Evolutionary conservation across 805 yeast species (phyloP), one percentile per base, ranked within the genome.

Genomic region (Zygoascus bituminiphila): DNA sequence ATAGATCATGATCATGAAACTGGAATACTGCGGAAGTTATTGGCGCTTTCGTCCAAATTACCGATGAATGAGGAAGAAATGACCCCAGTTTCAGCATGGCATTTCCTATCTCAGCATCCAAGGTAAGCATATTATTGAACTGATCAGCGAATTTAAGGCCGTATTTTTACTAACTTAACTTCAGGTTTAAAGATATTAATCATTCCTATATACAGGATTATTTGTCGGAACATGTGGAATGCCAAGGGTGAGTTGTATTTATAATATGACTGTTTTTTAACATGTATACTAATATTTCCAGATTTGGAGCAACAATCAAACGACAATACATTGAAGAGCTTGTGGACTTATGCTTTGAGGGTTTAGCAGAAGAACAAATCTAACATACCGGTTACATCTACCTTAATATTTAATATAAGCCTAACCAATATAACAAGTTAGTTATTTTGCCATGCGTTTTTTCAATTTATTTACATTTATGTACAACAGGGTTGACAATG

Each of bases 81-180:
- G 47, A 45, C 47, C 26, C 47, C 47, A 10, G 47, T 45, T 2
- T 36, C 47, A n/a, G 47, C 47, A 7, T 45, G 47, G 47, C 25
- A 31, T 22, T 45, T 45, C 23, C 19, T 45, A 19, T 31, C 43
- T 22, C 19, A 37, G 19, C 47, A 45, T 23, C 47, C 47, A 22
- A 42, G 38, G 45, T 42, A 42, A 25, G 45, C 7, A 12, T 2
- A 12, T 26, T 24, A 3, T 4, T 26, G 33, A 9, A 31, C 14
- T 24, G 12, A 20, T n/a, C 3, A 10, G 14, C 36, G 19, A 14
- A 21, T 14, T 15, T 42, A n/a, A 14, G 17, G 40, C 14, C 40
- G 14, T 29, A 29, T 14, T 29, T 29, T 20, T 4, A 15, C 33
- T 29, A 29, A 29, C 33, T 2, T 25, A n/a, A n/a, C n/a, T 29